Base-by-base conservation (phyloP, 768 basidiomycete species). In the Russula ochroleuca region DNA sequence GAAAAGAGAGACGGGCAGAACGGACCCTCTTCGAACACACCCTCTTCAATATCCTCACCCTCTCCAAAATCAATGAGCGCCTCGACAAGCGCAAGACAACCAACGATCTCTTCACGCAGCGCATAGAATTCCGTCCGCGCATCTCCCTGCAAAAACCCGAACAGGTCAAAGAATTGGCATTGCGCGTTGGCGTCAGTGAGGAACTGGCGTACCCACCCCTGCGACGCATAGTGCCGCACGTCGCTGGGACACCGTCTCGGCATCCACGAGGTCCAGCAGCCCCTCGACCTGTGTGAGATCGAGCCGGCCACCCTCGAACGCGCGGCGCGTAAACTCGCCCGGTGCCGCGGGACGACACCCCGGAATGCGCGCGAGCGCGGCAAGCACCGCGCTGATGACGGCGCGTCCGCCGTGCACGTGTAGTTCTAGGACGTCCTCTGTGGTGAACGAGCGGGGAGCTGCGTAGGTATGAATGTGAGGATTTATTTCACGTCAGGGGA, bases 1-100 rank as follows among this genome's bases (percentile, higher is more conserved):
- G n/a, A 37, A 58, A 15, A 25, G 61, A 14, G 38, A 63, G 33
- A 50, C 25, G 25, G 50, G 10, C 17, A 13, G 28, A 37, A 48
- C 74, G 5, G 60, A 90, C 93, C 90, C 76, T 82, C 78, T 11
- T 86, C 86, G 67, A 83, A 85, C 21, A 92, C 85, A 10, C 81
- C 86, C n/a, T 88, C 88, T 70, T 94, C 92, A 45, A 95, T 82
- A 40, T 92, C 90, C 70, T 95, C 94, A 15, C 87, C 90, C 75
- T 97, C 94, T 7, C 92, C 92, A 73, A 95, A 97, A 73, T 96
- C 94, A 59, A 97, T 94, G 21, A 95, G 75, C 1, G 94, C 94
- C 74, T 97, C 94, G 5, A 92, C 78, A 65, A 85, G 81, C 13
- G 94, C 85, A 23, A 93, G 81, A 55, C 87, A 88, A 33, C 82